These are phyloP conservation scores for Stenocarpella maydis DNA, from an alignment of 2,329 filamentous ascomycete genomes.

Conservation along the genomic window DNA sequence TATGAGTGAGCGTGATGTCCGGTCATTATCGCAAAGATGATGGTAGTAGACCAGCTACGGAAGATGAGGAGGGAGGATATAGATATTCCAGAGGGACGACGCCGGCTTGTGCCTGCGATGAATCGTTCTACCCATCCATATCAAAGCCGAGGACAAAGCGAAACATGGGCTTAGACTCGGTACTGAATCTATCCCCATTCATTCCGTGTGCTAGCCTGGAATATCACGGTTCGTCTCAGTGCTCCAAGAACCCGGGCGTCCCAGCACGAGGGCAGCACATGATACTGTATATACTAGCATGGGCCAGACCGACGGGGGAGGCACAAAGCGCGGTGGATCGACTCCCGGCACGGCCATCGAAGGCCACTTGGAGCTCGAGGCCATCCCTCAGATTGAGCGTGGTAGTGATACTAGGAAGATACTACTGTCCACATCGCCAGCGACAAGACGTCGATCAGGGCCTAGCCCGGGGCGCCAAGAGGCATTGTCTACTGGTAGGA, in stretches of 20 bases:
- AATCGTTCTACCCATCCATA: not conserved
- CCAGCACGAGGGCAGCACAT: conserved; percentile 13
- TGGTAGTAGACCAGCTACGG: not conserved
- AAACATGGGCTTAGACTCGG: not conserved
- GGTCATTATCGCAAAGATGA: not conserved
- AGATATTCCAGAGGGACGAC: not conserved
- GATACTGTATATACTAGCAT: not conserved
- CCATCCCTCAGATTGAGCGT: not conserved
- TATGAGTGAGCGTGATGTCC: not conserved
- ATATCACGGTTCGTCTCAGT: not conserved
- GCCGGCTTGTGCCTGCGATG: not conserved
- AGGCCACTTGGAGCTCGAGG: conserved; percentile 3
- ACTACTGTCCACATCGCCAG: not conserved
- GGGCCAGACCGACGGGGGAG: not conserved
- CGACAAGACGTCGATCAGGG: conserved; percentile 16
- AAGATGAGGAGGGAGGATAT: not conserved
- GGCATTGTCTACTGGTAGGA: conserved; percentile 21
- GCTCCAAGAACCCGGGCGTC: not conserved
- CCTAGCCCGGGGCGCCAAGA: conserved; percentile 11
- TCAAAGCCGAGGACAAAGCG: not conserved
- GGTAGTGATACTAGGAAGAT: not conserved
- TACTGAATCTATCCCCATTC: not conserved
- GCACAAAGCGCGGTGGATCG: conserved; percentile 14
- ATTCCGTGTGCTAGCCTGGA: not conserved
- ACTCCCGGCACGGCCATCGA: not conserved